Evolutionary conservation across 495 filamentous ascomycete species (phyloP).

Genomic region (Lasiosphaeris hirsuta): DNA sequence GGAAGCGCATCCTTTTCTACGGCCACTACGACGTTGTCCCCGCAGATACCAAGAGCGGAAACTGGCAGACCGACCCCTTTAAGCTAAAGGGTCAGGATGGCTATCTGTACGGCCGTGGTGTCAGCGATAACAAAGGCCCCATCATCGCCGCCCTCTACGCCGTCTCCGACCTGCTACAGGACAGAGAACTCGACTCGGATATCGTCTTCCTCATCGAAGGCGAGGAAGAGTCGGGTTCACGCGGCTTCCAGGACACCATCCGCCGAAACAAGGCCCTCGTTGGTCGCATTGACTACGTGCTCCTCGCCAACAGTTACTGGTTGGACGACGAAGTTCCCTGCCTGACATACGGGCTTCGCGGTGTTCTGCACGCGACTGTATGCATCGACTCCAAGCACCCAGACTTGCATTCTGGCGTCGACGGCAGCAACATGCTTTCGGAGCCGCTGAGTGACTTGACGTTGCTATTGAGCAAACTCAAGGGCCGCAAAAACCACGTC

Average conservation of each 20-base stretch:
- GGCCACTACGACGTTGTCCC: conserved; percentile 99
- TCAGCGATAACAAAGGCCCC: conserved; percentile 95
- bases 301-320: conserved; percentile 98
- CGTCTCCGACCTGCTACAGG: conserved; percentile 77
- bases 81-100: conserved; percentile 80
- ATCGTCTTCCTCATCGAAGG: conserved; percentile 93
- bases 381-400: conserved; percentile 79
- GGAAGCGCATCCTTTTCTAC: conserved; percentile 92
- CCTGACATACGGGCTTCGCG: conserved; percentile 88
- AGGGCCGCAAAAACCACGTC: conserved; percentile 61
- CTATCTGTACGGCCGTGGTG: conserved; percentile 93
- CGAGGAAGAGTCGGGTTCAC: conserved; percentile 91
- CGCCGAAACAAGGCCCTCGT: conserved; percentile 75
- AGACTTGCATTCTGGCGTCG: conserved; percentile 92
- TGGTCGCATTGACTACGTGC: conserved; percentile 86
- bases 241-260: conserved; percentile 81
- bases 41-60: conserved; percentile 70
- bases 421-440: conserved; percentile 81
- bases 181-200: conserved; percentile 75
- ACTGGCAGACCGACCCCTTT: conserved; percentile 87
- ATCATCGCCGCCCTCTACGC: conserved; percentile 91
- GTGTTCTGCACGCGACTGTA: conserved; percentile 91
- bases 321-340: conserved; percentile 93
- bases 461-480: conserved; percentile 71
- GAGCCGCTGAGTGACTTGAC: conserved; percentile 91